Conservation (phyloP, 257 asterid species). For the Vinca minor region DNA sequence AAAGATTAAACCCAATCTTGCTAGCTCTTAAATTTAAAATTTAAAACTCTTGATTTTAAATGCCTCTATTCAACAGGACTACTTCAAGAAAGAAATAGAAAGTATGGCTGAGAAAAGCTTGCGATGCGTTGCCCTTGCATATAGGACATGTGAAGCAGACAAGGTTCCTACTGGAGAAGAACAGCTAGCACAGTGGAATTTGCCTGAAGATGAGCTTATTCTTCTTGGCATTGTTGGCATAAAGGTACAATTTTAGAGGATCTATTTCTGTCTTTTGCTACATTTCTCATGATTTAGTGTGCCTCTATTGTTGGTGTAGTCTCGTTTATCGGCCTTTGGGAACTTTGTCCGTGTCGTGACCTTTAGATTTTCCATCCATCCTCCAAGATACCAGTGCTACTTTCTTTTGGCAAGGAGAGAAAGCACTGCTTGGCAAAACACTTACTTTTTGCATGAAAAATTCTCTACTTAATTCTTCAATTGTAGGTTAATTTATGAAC, state of each 20-base stretch:
- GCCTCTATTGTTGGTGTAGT: not conserved
- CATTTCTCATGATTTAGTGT: not conserved
- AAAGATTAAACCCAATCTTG: not conserved
- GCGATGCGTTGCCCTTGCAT: conserved; percentile 93
- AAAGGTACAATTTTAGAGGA: conserved; percentile 40
- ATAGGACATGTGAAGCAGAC: conserved; percentile 45
- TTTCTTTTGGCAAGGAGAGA: no score
- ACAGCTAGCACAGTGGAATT: conserved; percentile 52
- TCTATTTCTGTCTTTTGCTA: not conserved
- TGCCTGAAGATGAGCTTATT: conserved; percentile 74
- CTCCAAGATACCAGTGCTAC: no score
- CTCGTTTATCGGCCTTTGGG: not conserved
- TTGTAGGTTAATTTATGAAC: conserved; percentile 5
- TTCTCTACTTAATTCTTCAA: not conserved
- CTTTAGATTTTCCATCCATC: no score
- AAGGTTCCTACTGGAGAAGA: conserved; percentile 72
- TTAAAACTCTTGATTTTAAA: not conserved
- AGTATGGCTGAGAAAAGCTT: conserved; percentile 80
- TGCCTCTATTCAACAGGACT: conserved; percentile 35
- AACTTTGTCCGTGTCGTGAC: no score
- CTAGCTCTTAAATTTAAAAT: not conserved
- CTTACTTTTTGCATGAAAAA: not conserved
- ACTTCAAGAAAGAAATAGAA: conserved; percentile 59
- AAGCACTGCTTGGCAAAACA: not conserved
- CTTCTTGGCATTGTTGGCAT: conserved; percentile 86